Base-by-base conservation (phyloP, 805 yeast species). In the Candida rishiriensis region DNA sequence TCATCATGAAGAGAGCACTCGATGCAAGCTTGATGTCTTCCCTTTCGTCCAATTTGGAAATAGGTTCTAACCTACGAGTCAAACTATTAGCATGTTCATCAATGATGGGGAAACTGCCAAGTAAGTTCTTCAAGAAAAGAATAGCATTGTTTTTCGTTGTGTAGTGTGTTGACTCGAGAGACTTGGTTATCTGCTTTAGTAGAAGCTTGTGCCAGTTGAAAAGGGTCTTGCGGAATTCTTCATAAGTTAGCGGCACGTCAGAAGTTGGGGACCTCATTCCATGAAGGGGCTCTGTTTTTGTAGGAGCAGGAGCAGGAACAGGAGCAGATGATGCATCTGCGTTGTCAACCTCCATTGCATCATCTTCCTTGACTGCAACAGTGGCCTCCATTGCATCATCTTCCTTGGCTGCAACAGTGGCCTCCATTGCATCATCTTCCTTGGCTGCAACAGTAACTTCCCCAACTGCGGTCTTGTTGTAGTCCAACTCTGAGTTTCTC, bases 21-120 rank as follows among this genome's bases (percentile, higher is more conserved):
- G 88, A 80, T 1, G 96, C 83, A 31, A 90, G 67, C 55, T 79
- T 85, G 54, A 90, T 72, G 63, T 90, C 98, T 43, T 86, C 90
- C 50, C 97, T 75, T 3, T 65, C 11, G 50, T 90, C 97, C 0
- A 60, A 56, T 4, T 60, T 49, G 8, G 77, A 56, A 16, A 85
- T 76, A 1, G 56, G 52, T 29, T 76, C 71, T 30, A 90, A 66
- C 10, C 70, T 62, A 4, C 61, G 65, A 8, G 73, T 61, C 1
- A 89, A 56, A 7, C 56, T 45, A 43, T 76, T 79, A 30, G 88
- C 82, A 44, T 86, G 90, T 28, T 75, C 80, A 41, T 79, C 81
- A 12, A 86, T 75, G 10, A 72, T 66, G 0, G 97, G 96, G 58
- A 79, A 88, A 13, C 75, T 72, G 2, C 74, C 72, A 15, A 83